Base-by-base conservation (phyloP, 306 rosid species). In the Abrus pulchellus region DNA sequence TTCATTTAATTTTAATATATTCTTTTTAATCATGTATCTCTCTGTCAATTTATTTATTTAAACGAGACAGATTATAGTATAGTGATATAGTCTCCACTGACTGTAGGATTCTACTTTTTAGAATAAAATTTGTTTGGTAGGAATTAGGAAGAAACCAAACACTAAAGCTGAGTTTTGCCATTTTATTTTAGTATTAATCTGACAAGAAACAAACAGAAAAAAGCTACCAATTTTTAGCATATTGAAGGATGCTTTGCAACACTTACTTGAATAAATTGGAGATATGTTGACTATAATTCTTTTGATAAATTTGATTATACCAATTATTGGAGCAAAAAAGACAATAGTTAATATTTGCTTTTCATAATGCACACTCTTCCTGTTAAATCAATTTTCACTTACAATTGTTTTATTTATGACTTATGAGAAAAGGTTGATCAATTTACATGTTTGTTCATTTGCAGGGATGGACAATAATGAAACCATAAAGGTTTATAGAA, bases 401-500 rank as follows among this genome's bases (percentile, higher is more conserved):
- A 27, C 61, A 53, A 11, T 45, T 30, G 27, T 27, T 69, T 55
- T 47, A 34, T 29, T 53, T 30, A 66, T 8, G 45, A 59, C 54
- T 40, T 53, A 11, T 13, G 56, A 68, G 33, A 1, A 65, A 45
- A 34, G 5, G 33, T 84, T 75, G 64, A 65, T 60, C 63, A 57
- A 38, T 40, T 72, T 50, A 30, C 53, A 29, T 27, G 41, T 38
- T 73, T 54, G 40, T 55, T 60, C 81, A 81, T 77, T 76, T 82
- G 47, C 94, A 94, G 98, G 98, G 57, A 88, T 92, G 33, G 97
- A 87, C 65, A 86, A 85, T 83, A 88, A 85, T 61, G 94, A 92
- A 74, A 90, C 89, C 53, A 59, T 92, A 50, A 88, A 80, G 86
- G 89, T 90, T 53, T 78, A 28, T 64, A 80, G 92, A 86, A 90